Conservation (phyloP, 805 yeast genomes). For the Monosporozyma aquatica region DNA sequence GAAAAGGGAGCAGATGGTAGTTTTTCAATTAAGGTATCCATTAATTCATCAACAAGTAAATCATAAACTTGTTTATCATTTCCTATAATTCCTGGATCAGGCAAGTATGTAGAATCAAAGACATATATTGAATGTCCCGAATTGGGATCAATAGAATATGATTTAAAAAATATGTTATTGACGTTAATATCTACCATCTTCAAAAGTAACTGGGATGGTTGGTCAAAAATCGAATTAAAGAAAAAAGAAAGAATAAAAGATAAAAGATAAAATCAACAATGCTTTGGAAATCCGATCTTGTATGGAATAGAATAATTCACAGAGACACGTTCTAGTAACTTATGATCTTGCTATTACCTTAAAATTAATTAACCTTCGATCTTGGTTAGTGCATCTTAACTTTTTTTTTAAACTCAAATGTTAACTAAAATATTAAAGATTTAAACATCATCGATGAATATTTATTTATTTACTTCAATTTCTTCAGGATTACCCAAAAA, state of each 20-base stretch:
- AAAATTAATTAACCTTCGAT: background rate
- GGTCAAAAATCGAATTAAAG: too few species aligned
- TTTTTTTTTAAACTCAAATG: too few species aligned
- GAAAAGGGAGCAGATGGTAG: constrained; percentile 60
- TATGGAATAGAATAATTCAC: background rate
- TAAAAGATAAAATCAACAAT: background rate
- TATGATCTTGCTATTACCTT: background rate
- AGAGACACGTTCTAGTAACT: background rate
- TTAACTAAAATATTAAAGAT: too few species aligned
- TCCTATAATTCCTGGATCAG: constrained; percentile 41
- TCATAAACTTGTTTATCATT: constrained; percentile 32
- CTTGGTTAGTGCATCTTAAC: too few species aligned
- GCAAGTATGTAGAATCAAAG: constrained; percentile 75
- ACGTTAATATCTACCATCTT: constrained; percentile 30
- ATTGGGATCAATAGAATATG: constrained; percentile 57
- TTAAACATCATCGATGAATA: background rate
- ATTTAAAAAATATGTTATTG: constrained; percentile 44
- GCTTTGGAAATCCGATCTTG: background rate
- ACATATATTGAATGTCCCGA: constrained; percentile 66
- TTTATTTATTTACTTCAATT: background rate
- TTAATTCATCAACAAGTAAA: constrained; percentile 40
- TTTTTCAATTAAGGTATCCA: constrained; percentile 43
- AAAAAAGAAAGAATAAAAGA: too few species aligned
- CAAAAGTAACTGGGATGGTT: too few species aligned
- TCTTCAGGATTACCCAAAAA: background rate